Base-by-base conservation (phyloP, 2,329 filamentous ascomycete species). In the Fusarium verticillioides region DNA sequence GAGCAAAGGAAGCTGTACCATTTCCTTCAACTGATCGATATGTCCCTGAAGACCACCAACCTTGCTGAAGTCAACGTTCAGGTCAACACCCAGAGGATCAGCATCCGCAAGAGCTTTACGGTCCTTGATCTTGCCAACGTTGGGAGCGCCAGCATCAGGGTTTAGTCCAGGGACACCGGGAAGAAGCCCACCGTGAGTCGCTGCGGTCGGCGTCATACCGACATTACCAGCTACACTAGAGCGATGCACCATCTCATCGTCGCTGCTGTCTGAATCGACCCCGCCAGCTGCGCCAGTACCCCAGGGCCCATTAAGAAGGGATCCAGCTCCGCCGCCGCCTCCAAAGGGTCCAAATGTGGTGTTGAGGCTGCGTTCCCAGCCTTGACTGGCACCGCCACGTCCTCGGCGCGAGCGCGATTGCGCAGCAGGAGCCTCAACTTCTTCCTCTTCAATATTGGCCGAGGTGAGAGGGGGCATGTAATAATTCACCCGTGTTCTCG, bases 11-110 rank as follows among this genome's bases (percentile, higher is more conserved):
- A 99, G 88, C 74, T 96, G 93, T 23, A 99, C 96, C 96, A 99
- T 99, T 84, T 99, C 96, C 83, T 99, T 98, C 70, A 99, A 87
- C 82, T 98, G 94, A 80, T 98, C 95, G 79, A 99, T 98, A 80
- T 98, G 96, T 40, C 94, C 92, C 80, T 97, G 92, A 49, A 99
- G 85, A 44, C 96, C 96, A 79, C 96, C 96, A 63, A 99, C 95
- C 74, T 95, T 94, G 81, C 94, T 96, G 81, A 99, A 98, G 79
- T 95, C 95, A 70, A 99, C 94, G 78, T 91, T 96, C 79, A 96
- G 86, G 79, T 98, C 95, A 39, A 99, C 95, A 15, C 96, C 96
- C 7, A 99, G 88, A 49, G 96, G 96, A 79, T 98, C 96, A 7
- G 95, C 94, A 84, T 99, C 96, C 28, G 96, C 96, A 53, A 98